Evolutionary conservation across 1,284 basidiomycete genomes (phyloP).

Genomic region (Phellinidium pouzarii): DNA sequence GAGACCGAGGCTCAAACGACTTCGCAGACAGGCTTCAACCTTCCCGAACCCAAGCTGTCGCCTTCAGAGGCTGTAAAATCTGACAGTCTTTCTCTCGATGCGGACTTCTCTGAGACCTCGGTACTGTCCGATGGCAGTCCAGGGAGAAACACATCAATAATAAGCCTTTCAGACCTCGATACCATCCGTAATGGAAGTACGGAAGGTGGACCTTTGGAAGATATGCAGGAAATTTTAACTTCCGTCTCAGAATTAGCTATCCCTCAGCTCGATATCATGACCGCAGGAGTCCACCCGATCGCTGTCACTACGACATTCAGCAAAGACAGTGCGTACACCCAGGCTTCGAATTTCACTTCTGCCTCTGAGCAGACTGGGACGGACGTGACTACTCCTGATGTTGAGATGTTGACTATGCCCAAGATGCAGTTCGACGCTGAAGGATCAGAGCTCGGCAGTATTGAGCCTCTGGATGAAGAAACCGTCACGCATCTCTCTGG

Average conservation of each 20-base stretch:
- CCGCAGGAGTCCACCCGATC: neutral
- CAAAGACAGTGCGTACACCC: conserved; percentile 8
- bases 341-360: conserved; percentile 8
- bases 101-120: neutral
- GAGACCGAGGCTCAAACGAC: neutral
- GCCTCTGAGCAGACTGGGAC: conserved; percentile 9
- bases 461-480: conserved; percentile 12
- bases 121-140: no score
- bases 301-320: conserved; percentile 10
- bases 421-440: conserved; percentile 3
- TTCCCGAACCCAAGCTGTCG: neutral
- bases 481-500: conserved; percentile 6
- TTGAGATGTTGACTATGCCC: conserved; percentile 11
- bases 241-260: conserved; percentile 11
- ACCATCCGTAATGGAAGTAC: conserved; percentile 11
- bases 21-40: neutral
- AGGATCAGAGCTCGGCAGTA: conserved; percentile 2
- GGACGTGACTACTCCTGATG: conserved; percentile 9
- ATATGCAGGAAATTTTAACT: conserved; percentile 4
- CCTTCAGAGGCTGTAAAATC: neutral
- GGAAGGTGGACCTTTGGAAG: neutral
- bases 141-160: no score
- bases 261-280: conserved; percentile 9
- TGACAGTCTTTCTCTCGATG: neutral
- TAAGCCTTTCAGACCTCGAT: conserved; percentile 5